Evolutionary conservation across 106 monocot genomes (phyloP).

Genomic region (Chionographis japonica): DNA sequence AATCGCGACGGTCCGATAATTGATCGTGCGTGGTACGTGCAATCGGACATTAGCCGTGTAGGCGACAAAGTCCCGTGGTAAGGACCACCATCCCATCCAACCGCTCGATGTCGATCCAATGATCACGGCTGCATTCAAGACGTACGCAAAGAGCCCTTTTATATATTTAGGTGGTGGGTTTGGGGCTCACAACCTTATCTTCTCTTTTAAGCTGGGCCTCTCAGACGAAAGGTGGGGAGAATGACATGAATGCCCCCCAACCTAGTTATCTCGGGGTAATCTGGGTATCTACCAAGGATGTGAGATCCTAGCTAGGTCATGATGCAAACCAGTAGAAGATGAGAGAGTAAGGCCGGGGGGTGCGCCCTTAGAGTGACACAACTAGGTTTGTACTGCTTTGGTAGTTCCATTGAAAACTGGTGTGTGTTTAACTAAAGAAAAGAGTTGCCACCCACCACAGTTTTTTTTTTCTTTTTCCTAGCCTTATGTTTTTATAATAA

Average conservation of each 20-base stretch:
- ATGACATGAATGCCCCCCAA: slow-evolving; percentile 16
- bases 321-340: slow-evolving; percentile 4
- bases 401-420: slow-evolving; percentile 7
- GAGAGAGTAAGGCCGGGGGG: neutral
- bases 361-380: neutral
- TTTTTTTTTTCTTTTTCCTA: neutral
- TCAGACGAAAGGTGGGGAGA: neutral
- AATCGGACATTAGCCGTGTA: slow-evolving; percentile 6
- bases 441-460: slow-evolving; percentile 18
- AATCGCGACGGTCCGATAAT: slow-evolving; percentile 40
- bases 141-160: slow-evolving; percentile 8
- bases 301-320: slow-evolving; percentile 11
- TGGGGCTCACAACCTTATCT: slow-evolving; percentile 33
- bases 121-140: slow-evolving; percentile 5
- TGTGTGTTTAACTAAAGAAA: slow-evolving; percentile 19
- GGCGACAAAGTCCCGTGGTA: slow-evolving; percentile 12
- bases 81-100: neutral
- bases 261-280: neutral
- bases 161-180: slow-evolving; percentile 22
- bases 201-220: slow-evolving; percentile 40
- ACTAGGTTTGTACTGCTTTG: slow-evolving; percentile 12
- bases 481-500: slow-evolving; percentile 1
- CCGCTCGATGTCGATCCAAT: slow-evolving; percentile 1
- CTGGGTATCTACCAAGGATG: slow-evolving; percentile 5
- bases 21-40: slow-evolving; percentile 7